phyloP scores from a whole-genome alignment of 495 filamentous ascomycete species.

The Xeromyces bisporus region DNA sequence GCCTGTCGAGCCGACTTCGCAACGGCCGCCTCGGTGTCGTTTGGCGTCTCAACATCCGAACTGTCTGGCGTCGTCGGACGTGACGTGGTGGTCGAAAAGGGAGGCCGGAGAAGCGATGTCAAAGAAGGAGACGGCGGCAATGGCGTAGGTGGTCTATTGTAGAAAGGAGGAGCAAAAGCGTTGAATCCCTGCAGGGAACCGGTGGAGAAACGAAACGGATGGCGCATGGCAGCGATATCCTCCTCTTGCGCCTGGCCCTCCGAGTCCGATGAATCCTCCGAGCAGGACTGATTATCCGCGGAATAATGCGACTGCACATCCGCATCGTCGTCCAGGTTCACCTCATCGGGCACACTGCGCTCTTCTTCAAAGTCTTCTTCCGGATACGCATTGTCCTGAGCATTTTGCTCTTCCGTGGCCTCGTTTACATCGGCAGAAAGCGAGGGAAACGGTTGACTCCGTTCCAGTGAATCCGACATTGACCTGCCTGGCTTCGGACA shows the following conservation, averaged over 20 bases:
- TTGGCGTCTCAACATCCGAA: constrained; percentile 62
- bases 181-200: constrained; percentile 28
- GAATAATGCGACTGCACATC: constrained; percentile 34
- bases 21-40: constrained; percentile 44
- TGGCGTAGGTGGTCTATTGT: constrained; percentile 74
- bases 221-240: constrained; percentile 16
- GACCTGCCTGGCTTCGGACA: background rate
- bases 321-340: constrained; percentile 24
- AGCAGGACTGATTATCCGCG: constrained; percentile 23
- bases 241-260: constrained; percentile 19
- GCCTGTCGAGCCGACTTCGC: constrained; percentile 45
- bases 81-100: constrained; percentile 53
- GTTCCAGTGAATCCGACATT: constrained; percentile 10
- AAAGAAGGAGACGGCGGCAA: constrained; percentile 85
- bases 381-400: constrained; percentile 11
- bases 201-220: constrained; percentile 26
- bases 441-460: constrained; percentile 26
- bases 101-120: constrained; percentile 79
- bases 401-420: constrained; percentile 8
- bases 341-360: constrained; percentile 14
- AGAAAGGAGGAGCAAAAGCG: constrained; percentile 74
- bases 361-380: constrained; percentile 16
- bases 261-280: constrained; percentile 21
- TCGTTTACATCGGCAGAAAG: constrained; percentile 18
- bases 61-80: constrained; percentile 82